These are phyloP conservation scores for Floccularia luteovirens DNA, from an alignment of 768 basidiomycete genomes.

Conservation along the genomic window DNA sequence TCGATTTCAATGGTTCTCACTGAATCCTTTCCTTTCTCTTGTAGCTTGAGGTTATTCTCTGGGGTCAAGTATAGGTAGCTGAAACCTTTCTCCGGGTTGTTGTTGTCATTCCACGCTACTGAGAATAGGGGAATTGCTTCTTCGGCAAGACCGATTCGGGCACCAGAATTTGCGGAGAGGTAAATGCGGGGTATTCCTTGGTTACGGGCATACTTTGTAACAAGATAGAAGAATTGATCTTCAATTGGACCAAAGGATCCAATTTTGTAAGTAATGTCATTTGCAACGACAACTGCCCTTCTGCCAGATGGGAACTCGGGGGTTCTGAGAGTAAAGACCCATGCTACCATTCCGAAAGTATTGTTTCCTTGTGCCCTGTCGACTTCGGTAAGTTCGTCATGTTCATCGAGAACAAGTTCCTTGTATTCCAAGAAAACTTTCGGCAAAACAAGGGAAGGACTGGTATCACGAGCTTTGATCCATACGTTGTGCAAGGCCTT, in stretches of 20 bases:
- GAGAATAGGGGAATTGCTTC: slow-evolving; percentile 85
- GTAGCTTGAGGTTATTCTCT: slow-evolving; percentile 83
- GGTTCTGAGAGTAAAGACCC: slow-evolving; percentile 89
- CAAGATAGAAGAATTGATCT: slow-evolving; percentile 95
- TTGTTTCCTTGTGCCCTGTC: slow-evolving; percentile 92
- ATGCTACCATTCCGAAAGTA: slow-evolving; percentile 94
- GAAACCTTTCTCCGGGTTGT: slow-evolving; percentile 89
- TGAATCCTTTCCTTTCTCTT: slow-evolving; percentile 74
- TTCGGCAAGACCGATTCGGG: slow-evolving; percentile 92
- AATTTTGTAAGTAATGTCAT: slow-evolving; percentile 98
- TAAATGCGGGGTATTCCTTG: slow-evolving; percentile 92
- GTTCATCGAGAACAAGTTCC: slow-evolving; percentile 92
- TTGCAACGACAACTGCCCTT: slow-evolving; percentile 83
- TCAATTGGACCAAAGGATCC: slow-evolving; percentile 96
- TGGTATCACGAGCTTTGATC: slow-evolving; percentile 58
- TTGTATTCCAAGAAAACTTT: slow-evolving; percentile 75
- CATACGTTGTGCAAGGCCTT: slow-evolving; percentile 95
- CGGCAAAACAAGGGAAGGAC: slow-evolving; percentile 66
- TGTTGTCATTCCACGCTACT: slow-evolving; percentile 81
- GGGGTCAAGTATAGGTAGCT: slow-evolving; percentile 93
- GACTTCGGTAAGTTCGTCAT: slow-evolving; percentile 86
- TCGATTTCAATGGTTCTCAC: slow-evolving; percentile 82
- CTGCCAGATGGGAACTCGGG: slow-evolving; percentile 92
- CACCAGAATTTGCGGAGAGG: slow-evolving; percentile 98
- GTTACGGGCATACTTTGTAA: slow-evolving; percentile 86